phyloP scores from a whole-genome alignment of 2,329 filamentous ascomycete species.

The Clonostachys rhizophaga region DNA sequence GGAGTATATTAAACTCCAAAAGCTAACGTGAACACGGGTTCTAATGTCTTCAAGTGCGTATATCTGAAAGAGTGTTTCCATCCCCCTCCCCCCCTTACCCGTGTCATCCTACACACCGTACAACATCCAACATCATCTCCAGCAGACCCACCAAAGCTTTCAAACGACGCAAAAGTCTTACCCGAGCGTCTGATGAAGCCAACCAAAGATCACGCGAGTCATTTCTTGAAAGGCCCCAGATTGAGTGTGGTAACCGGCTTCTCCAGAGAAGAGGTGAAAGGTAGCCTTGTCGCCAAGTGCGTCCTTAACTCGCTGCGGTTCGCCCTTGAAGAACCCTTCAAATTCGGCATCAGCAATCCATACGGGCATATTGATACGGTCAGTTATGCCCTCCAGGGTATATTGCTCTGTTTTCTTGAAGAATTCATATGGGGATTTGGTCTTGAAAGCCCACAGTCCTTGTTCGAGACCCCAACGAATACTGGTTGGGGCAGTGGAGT shows the following conservation, averaged over 20 bases:
- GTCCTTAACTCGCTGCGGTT: conserved; percentile 4
- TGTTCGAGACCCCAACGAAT: conserved; percentile 14
- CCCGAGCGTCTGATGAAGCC: background rate
- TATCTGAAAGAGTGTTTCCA: no score
- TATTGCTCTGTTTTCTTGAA: conserved; percentile 6
- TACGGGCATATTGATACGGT: conserved; percentile 14
- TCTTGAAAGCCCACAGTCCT: conserved; percentile 17
- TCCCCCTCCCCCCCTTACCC: no score
- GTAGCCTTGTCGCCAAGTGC: conserved; percentile 4
- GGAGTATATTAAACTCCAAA: no score
- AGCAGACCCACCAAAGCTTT: no score
- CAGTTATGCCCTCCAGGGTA: conserved; percentile 6
- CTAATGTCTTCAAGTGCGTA: no score
- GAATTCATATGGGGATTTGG: conserved; percentile 11
- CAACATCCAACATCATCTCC: no score
- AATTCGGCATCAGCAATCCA: conserved; percentile 9
- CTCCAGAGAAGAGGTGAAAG: conserved; percentile 1
- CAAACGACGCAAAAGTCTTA: no score
- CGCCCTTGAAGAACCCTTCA: conserved; percentile 7
- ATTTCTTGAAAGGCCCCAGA: conserved; percentile 7
- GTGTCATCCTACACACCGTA: no score
- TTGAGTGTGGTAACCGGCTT: conserved; percentile 8
- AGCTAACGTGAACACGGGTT: no score
- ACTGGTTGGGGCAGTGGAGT: conserved; percentile 2
- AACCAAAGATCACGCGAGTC: conserved; percentile 1